Percentiles rank a stretch among this genome's conserved stretches.
phyloP scores from a whole-genome alignment of 345 rosid species.

The Streptanthus diversifolius region DNA sequence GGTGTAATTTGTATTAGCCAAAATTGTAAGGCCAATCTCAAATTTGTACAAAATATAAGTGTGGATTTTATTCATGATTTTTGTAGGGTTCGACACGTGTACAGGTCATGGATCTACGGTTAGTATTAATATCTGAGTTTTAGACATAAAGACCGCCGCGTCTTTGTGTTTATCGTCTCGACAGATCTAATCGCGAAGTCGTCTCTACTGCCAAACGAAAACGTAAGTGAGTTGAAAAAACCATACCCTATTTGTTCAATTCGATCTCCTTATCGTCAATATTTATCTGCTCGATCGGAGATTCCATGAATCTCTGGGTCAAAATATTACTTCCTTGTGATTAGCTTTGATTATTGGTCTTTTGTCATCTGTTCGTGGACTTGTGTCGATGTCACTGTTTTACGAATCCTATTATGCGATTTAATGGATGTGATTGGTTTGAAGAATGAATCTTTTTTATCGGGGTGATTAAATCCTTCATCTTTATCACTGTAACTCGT shows the following conservation, averaged over 20 bases:
- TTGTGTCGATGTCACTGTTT: neutral
- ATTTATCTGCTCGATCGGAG: neutral
- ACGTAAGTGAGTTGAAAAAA: slow-evolving; percentile 12
- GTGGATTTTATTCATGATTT: neutral
- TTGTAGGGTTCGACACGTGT: slow-evolving; percentile 1
- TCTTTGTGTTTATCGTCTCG: slow-evolving; percentile 26
- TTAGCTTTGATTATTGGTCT: neutral
- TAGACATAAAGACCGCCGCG: slow-evolving; percentile 26
- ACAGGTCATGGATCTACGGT: slow-evolving; percentile 16
- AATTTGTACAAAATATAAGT: neutral
- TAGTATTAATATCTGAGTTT: slow-evolving; percentile 3
- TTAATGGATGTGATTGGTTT: neutral
- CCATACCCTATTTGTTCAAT: slow-evolving; percentile 1
- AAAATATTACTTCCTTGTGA: neutral
- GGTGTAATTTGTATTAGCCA: neutral
- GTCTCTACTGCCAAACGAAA: slow-evolving; percentile 16
- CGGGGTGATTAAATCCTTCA: neutral
- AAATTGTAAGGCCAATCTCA: neutral
- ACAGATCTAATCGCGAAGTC: slow-evolving; percentile 35
- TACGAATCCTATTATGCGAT: neutral
- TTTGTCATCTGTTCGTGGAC: neutral
- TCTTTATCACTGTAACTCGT: neutral
- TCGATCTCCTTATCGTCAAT: neutral
- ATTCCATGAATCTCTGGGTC: neutral
- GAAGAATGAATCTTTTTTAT: neutral